phyloP scores from a whole-genome alignment of 1,284 basidiomycete species.

The Grifola frondosa region DNA sequence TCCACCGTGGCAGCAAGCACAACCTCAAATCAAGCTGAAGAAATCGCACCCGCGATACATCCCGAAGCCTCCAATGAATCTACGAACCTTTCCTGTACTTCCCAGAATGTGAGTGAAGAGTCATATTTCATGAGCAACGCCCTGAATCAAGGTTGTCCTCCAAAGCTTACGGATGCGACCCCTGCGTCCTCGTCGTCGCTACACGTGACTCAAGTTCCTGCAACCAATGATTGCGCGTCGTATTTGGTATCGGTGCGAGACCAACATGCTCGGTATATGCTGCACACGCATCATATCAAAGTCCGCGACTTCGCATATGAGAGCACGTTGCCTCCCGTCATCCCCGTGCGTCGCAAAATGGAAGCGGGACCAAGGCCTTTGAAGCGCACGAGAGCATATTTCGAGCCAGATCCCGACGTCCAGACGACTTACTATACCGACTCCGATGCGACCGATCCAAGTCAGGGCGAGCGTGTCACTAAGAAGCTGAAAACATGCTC shows the following conservation, averaged over 20 bases:
- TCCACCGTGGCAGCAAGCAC: too few species aligned
- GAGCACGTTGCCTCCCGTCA: slow-evolving; percentile 58
- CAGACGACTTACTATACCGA: slow-evolving; percentile 20
- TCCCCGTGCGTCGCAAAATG: slow-evolving; percentile 45
- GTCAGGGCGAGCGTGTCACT: slow-evolving; percentile 18
- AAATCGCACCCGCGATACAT: too few species aligned
- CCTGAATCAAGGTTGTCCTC: slow-evolving; percentile 2
- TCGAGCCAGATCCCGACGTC: slow-evolving; percentile 13
- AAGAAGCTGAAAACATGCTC: slow-evolving; percentile 37
- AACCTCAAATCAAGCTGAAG: too few species aligned
- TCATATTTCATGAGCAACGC: background rate
- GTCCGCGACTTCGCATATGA: slow-evolving; percentile 74
- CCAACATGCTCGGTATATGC: slow-evolving; percentile 4
- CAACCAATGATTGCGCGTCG: too few species aligned
- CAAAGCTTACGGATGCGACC: slow-evolving; percentile 4
- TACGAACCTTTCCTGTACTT: too few species aligned
- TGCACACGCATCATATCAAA: slow-evolving; percentile 55
- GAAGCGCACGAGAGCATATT: slow-evolving; percentile 36
- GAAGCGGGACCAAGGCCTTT: slow-evolving; percentile 42
- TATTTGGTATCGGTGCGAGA: slow-evolving; percentile 4
- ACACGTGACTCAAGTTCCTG: too few species aligned
- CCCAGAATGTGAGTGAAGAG: slow-evolving; percentile 18
- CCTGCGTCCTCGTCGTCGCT: too few species aligned
- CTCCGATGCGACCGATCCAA: slow-evolving; percentile 14
- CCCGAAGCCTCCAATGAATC: too few species aligned